phyloP scores from a whole-genome alignment of 2,329 filamentous ascomycete species.

The Cytospora paraplurivora region DNA sequence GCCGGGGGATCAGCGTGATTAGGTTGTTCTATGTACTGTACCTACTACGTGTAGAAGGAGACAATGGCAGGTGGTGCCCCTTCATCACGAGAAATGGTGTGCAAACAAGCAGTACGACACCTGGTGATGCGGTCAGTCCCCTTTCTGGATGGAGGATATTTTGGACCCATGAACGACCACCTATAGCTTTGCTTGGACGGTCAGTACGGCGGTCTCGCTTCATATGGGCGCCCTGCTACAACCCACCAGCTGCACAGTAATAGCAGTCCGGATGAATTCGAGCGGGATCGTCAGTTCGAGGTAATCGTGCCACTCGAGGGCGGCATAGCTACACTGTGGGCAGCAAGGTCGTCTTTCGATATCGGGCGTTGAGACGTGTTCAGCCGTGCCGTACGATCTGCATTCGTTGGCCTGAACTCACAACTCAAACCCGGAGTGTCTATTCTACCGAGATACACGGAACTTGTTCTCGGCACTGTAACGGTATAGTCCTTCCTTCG shows the following conservation, averaged over 20 bases:
- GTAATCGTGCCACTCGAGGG: neutral
- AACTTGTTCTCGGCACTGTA: neutral
- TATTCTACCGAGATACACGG: neutral
- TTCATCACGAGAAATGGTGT: constrained; percentile 13
- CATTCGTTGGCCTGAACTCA: neutral
- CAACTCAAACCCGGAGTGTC: neutral
- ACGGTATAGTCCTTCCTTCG: neutral
- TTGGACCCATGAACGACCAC: neutral
- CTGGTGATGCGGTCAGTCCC: constrained; percentile 15
- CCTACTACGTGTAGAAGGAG: constrained; percentile 3
- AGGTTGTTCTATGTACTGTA: neutral
- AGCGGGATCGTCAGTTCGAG: constrained; percentile 1
- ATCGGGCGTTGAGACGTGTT: neutral
- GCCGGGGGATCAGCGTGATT: constrained; percentile 13
- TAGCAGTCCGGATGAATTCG: neutral
- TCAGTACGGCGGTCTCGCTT: neutral
- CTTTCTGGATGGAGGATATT: neutral
- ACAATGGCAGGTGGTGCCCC: constrained; percentile 12
- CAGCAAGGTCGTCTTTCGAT: neutral
- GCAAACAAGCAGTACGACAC: constrained; percentile 14
- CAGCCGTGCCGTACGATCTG: constrained; percentile 15
- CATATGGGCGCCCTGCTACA: neutral
- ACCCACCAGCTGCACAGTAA: neutral
- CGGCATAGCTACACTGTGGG: neutral
- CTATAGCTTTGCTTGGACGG: neutral